Percentiles rank a stretch among this genome's conserved stretches.
These are phyloP conservation scores for Paramecium bursaria DNA, from an alignment of 73 alveolate genomes.

Conservation along the genomic window DNA sequence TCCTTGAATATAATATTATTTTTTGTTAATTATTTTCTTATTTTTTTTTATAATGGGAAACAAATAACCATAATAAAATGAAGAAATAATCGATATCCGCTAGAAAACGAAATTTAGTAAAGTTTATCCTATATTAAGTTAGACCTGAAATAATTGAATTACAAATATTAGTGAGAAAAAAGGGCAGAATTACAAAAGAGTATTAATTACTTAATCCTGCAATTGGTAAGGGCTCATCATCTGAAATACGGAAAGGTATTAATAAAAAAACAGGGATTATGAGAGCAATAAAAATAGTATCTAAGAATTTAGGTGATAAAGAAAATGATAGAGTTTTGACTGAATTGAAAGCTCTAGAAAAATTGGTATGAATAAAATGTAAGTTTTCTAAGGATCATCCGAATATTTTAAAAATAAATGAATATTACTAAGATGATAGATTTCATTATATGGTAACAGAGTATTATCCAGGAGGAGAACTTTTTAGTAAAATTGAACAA, in stretches of 20 bases:
- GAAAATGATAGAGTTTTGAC: conserved; percentile 52
- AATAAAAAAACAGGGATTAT: conserved; percentile 58
- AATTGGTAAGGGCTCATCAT: conserved; percentile 59
- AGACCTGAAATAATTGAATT: background rate
- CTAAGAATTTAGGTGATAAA: conserved; percentile 1
- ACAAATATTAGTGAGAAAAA: conserved; percentile 6
- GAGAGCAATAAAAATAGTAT: conserved; percentile 63
- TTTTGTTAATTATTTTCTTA: background rate
- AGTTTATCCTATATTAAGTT: background rate
- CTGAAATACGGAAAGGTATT: conserved; percentile 50
- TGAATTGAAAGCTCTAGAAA: conserved; percentile 30
- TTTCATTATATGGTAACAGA: conserved; percentile 67
- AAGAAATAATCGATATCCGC: background rate
- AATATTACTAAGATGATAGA: conserved; percentile 58
- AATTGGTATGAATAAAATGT: too few species aligned
- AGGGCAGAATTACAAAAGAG: conserved; percentile 23
- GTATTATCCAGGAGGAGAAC: conserved; percentile 72
- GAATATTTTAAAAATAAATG: conserved; percentile 54
- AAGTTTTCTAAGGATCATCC: too few species aligned
- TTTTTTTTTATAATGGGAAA: background rate
- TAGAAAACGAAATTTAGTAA: background rate
- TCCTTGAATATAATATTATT: background rate
- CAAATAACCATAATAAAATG: background rate
- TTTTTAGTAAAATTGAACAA: conserved; percentile 29
- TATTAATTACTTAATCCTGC: conserved; percentile 46